phyloP scores from a whole-genome alignment of 2,329 filamentous ascomycete species.

The Dothiorella sarmentorum region DNA sequence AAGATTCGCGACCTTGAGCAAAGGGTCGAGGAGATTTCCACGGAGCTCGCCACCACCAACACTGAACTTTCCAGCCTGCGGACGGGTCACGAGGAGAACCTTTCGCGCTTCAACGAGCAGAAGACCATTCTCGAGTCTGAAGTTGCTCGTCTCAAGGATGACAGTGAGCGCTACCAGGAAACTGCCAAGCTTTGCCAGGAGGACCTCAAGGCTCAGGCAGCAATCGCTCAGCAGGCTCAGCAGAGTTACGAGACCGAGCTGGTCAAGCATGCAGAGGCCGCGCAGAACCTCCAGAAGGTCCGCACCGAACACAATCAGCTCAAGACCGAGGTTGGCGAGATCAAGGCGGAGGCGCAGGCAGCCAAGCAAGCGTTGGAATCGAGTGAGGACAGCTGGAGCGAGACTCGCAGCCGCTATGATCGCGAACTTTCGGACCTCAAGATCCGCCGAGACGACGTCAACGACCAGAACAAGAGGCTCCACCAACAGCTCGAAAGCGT shows the following conservation, averaged over 20 bases:
- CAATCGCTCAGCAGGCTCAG: slow-evolving; percentile 89
- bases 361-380: slow-evolving; percentile 74
- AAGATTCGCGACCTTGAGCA: slow-evolving; percentile 79
- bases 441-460: slow-evolving; percentile 75
- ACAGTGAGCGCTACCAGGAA: slow-evolving; percentile 74
- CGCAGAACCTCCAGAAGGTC: slow-evolving; percentile 74
- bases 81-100: slow-evolving; percentile 72
- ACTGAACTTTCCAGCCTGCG: slow-evolving; percentile 76
- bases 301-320: slow-evolving; percentile 78
- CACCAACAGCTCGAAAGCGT: slow-evolving; percentile 86
- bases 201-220: slow-evolving; percentile 86
- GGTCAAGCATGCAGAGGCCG: slow-evolving; percentile 93
- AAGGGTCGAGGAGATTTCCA: slow-evolving; percentile 76
- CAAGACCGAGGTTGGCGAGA: slow-evolving; percentile 71
- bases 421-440: slow-evolving; percentile 77
- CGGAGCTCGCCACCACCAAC: slow-evolving; percentile 78
- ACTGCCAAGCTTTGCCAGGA: slow-evolving; percentile 83
- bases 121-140: slow-evolving; percentile 76
- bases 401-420: slow-evolving; percentile 76
- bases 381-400: slow-evolving; percentile 83
- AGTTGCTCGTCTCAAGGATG: slow-evolving; percentile 75
- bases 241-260: slow-evolving; percentile 94
- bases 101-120: slow-evolving; percentile 73
- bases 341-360: slow-evolving; percentile 79
- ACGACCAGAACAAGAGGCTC: slow-evolving; percentile 84